These are phyloP conservation scores for Trypethelium eluteriae DNA, from an alignment of 495 filamentous ascomycete species.

Conservation along the genomic window DNA sequence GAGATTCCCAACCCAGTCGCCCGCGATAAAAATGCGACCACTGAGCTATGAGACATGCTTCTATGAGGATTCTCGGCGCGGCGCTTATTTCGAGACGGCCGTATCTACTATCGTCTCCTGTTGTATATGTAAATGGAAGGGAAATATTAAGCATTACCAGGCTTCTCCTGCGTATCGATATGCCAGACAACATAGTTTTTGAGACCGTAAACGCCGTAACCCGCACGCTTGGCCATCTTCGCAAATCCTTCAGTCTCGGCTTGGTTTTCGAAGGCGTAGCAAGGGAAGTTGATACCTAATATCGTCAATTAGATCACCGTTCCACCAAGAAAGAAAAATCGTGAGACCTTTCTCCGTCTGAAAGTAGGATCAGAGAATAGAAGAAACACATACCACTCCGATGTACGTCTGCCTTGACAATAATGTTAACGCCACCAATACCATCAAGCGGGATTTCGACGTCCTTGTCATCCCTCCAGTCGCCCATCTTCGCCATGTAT, in stretches of 20 bases:
- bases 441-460: conserved; percentile 87
- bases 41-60: not conserved
- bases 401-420: conserved; percentile 96
- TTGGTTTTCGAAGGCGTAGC: conserved; percentile 97
- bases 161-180: conserved; percentile 96
- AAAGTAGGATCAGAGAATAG: not conserved
- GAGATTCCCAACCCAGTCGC: too few relatives aligned
- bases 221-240: conserved; percentile 95
- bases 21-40: too few relatives aligned
- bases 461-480: conserved; percentile 86
- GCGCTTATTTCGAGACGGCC: not conserved
- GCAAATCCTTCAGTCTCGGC: conserved; percentile 98
- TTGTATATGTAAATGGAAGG: too few relatives aligned
- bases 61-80: not conserved
- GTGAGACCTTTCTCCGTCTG: not conserved
- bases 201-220: conserved; percentile 83
- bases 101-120: too few relatives aligned
- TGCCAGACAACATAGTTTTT: conserved; percentile 99
- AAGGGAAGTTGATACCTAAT: conserved; percentile 93
- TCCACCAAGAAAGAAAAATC: conserved; percentile 11
- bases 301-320: not conserved
- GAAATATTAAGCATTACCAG: conserved; percentile 53
- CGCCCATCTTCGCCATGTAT: conserved; percentile 79
- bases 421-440: conserved; percentile 92
- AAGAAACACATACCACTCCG: conserved; percentile 60